Evolutionary conservation across 139 green algal species (phyloP), one percentile per base, ranked within the genome.

Genomic region (Chlorella sorokiniana): DNA sequence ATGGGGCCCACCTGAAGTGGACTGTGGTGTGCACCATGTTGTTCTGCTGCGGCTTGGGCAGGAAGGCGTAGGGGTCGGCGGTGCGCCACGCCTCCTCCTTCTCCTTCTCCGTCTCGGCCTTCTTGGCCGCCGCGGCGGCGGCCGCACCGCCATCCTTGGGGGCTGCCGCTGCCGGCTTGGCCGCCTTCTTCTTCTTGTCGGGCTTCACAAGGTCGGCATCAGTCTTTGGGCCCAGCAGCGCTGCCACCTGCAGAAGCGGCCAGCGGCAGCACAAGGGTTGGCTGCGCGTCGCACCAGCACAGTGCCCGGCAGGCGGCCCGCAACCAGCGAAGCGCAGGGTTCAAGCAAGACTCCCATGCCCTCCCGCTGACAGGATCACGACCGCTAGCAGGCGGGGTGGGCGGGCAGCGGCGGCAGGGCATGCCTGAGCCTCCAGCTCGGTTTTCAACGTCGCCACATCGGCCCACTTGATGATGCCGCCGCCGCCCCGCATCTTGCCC

Each of bases 181-280:
- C 63, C 1, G 65, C 52, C 86, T 94, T 95, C 45, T 76, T 71
- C 81, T 94, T 95, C 85, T 95, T 94, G 65, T 94, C 92, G 65
- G 93, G 93, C 75, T 92, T 88, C 1, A 81, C 44, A 52, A 94
- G 33, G 89, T 97, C 95, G 14, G 82, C 94, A 73, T 96, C 94
- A 0, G 92, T 98, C 85, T 96, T 97, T 45, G 91, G 93, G 0
- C 95, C 95, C 81, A 98, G 89, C 65, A 98, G 74, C 2, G 85
- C 87, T 69, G 84, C 86, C 23, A 97, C 82, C 69, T 88, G 83
- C 20, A 27, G 3, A 37, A 27, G 27, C 35, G 27, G 25, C 63
- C 44, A 27, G 33, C 8, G 35, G 33, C 2, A 9, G 45, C 2
- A 23, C 63, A 45, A n/a, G n/a, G n/a, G n/a, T n/a, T n/a, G n/a